These are phyloP conservation scores for Epicoccum sorghinum DNA, from an alignment of 2,329 filamentous ascomycete genomes.

Conservation along the genomic window DNA sequence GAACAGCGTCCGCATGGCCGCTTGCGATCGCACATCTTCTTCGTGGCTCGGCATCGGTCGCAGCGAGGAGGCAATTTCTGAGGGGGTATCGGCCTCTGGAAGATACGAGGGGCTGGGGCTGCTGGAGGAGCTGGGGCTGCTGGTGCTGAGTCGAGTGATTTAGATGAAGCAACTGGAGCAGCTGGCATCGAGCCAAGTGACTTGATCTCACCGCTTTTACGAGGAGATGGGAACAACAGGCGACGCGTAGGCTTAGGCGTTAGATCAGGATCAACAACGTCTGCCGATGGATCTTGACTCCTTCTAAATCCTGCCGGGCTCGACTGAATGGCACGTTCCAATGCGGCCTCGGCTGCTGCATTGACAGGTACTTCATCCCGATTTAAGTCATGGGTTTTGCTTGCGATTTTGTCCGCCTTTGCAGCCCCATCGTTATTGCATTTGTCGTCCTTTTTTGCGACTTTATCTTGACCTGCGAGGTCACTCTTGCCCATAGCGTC, in stretches of 20 bases:
- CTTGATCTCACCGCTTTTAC: constrained; percentile 68
- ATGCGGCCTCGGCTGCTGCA: constrained; percentile 45
- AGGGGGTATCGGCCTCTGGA: neutral
- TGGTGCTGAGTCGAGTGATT: no score
- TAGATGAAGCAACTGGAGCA: constrained; percentile 1
- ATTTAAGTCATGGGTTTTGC: no score
- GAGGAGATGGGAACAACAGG: constrained; percentile 77
- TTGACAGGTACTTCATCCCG: neutral
- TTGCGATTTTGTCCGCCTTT: no score
- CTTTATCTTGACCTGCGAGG: no score
- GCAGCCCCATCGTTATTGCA: no score
- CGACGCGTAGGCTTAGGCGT: constrained; percentile 70
- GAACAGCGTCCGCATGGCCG: constrained; percentile 33
- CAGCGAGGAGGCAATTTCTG: constrained; percentile 20
- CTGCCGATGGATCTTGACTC: constrained; percentile 54
- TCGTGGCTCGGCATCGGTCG: constrained; percentile 31
- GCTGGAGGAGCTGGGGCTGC: no score
- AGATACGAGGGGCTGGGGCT: neutral
- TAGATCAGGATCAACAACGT: constrained; percentile 56
- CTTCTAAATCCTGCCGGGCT: constrained; percentile 62
- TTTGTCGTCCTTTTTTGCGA: no score
- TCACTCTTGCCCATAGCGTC: no score
- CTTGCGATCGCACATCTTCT: constrained; percentile 34
- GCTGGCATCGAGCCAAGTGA: constrained; percentile 60
- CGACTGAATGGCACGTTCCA: constrained; percentile 64